Percentiles rank a stretch among this genome's conserved stretches.
Evolutionary conservation across 305 asterid species (phyloP).

Genomic region (Fraxinus xanthoxyloides): DNA sequence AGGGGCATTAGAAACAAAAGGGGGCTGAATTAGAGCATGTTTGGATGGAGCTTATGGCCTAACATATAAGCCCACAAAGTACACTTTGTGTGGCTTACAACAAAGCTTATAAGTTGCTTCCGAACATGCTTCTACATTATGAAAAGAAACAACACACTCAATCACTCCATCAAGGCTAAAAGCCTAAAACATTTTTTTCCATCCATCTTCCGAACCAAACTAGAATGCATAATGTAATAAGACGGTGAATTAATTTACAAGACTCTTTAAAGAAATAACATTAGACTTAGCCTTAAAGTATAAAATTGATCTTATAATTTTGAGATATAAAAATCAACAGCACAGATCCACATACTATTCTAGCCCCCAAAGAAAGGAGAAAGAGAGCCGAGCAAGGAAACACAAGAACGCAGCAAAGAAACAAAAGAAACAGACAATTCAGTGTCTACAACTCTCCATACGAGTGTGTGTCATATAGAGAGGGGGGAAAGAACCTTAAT

Average conservation of each 20-base stretch:
- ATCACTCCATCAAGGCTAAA: not conserved
- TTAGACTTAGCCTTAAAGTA: not conserved
- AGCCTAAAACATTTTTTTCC: not conserved
- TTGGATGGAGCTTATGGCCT: not conserved
- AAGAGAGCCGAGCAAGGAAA: not conserved
- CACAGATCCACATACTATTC: not conserved
- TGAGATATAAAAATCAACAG: not conserved
- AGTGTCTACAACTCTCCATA: not conserved
- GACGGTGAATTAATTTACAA: not conserved
- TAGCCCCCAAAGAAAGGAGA: not conserved
- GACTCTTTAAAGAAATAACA: not conserved
- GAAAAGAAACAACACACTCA: not conserved
- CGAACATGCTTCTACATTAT: not conserved
- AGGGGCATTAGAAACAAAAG: not conserved
- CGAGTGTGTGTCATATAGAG: not conserved
- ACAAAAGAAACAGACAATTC: not conserved
- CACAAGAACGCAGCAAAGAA: not conserved
- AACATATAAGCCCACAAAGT: not conserved
- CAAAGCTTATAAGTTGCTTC: not conserved
- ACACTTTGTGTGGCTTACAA: not conserved
- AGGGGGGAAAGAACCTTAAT: conserved; percentile 61
- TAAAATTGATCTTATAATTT: not conserved
- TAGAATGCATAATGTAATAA: not conserved
- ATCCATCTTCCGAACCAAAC: not conserved
- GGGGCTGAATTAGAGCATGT: not conserved